Conservation (phyloP, 2,329 filamentous ascomycete genomes). For the Calonectria multiphialidica region DNA sequence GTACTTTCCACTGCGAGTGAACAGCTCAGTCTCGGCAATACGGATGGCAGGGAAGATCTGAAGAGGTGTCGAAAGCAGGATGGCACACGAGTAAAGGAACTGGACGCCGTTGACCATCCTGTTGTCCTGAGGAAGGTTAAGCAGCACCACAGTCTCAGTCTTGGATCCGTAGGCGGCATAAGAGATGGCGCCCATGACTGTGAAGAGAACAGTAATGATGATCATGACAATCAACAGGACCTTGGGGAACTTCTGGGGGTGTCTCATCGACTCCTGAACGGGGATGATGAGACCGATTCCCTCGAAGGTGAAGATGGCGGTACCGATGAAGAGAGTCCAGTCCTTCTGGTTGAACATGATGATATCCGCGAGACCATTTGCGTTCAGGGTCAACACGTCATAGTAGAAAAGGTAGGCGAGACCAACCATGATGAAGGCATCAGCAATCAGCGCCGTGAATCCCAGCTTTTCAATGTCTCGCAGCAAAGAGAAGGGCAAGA, state of each 20-base stretch:
- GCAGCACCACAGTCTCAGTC: slow-evolving; percentile 95
- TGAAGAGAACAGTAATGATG: slow-evolving; percentile 91
- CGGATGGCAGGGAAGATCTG: slow-evolving; percentile 98
- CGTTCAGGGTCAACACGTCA: slow-evolving; percentile 85
- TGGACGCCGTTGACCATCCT: slow-evolving; percentile 96
- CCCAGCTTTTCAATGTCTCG: slow-evolving; percentile 98
- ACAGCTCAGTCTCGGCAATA: slow-evolving; percentile 94
- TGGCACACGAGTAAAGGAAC: slow-evolving; percentile 98
- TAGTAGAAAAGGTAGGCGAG: slow-evolving; percentile 96
- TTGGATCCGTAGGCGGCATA: slow-evolving; percentile 96
- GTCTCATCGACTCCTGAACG: slow-evolving; percentile 96
- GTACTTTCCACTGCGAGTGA: slow-evolving; percentile 95
- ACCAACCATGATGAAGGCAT: slow-evolving; percentile 93
- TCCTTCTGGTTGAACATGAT: slow-evolving; percentile 89
- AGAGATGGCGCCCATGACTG: slow-evolving; percentile 90
- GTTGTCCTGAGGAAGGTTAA: slow-evolving; percentile 96
- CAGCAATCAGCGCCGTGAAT: slow-evolving; percentile 92
- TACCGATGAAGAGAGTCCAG: slow-evolving; percentile 99
- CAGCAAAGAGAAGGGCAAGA: slow-evolving; percentile 92
- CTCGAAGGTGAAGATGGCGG: slow-evolving; percentile 98
- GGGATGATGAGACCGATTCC: slow-evolving; percentile 98
- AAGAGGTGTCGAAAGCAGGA: slow-evolving; percentile 91
- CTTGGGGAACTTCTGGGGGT: slow-evolving; percentile 88
- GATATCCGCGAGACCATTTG: slow-evolving; percentile 85
- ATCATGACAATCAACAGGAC: slow-evolving; percentile 94